These are phyloP conservation scores for Xylona heveae DNA, from an alignment of 495 filamentous ascomycete species.

Conservation along the genomic window DNA sequence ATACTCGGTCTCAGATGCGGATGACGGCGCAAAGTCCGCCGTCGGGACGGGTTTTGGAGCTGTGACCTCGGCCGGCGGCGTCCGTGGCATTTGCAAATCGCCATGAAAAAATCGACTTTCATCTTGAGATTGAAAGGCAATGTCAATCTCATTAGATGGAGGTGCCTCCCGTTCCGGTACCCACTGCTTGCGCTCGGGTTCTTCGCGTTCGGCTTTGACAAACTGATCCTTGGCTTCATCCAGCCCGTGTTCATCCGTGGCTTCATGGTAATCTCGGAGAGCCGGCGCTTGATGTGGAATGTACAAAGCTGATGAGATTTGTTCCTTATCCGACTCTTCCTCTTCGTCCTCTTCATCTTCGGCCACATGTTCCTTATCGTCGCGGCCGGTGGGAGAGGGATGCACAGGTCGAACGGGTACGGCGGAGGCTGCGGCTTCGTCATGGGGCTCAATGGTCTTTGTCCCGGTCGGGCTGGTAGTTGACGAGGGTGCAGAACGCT, in stretches of 20 bases:
- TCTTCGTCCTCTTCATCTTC: constrained; percentile 35
- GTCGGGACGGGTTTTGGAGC: constrained; percentile 6
- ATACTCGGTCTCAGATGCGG: constrained; percentile 35
- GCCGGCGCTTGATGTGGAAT: constrained; percentile 61
- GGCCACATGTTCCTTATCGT: neutral
- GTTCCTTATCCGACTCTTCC: constrained; percentile 75
- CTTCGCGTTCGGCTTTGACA: neutral
- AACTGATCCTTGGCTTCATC: constrained; percentile 11
- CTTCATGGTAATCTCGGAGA: constrained; percentile 23
- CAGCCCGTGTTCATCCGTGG: constrained; percentile 16
- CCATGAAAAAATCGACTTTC: constrained; percentile 38
- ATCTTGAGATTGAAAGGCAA: constrained; percentile 37
- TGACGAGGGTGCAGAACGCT: constrained; percentile 7
- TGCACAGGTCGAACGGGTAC: constrained; percentile 6
- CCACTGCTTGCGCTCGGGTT: neutral
- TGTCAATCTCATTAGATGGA: constrained; percentile 25
- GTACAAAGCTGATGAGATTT: constrained; percentile 88
- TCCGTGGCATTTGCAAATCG: constrained; percentile 24
- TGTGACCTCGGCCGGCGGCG: constrained; percentile 6
- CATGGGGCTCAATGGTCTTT: neutral
- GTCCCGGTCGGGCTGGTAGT: too few relatives aligned
- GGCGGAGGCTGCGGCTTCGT: neutral
- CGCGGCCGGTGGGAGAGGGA: too few relatives aligned
- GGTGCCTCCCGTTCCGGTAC: constrained; percentile 1
- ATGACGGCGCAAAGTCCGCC: constrained; percentile 1